Evolutionary conservation across 768 basidiomycete genomes (phyloP), one percentile per base, ranked within the genome.

Genomic region (Macrolepiota albuminosa): DNA sequence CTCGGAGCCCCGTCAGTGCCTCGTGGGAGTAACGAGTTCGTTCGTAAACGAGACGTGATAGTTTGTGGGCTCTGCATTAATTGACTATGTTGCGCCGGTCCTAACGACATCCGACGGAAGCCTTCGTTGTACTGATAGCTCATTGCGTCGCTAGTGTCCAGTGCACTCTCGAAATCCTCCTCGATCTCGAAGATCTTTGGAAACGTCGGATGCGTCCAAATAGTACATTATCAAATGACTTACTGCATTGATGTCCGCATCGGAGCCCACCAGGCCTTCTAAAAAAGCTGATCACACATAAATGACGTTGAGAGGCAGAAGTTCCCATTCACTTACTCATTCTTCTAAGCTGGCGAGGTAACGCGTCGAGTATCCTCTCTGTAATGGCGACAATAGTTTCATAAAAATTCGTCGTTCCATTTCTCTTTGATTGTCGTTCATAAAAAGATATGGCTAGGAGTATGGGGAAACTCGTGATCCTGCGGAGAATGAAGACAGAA

Each of bases 401-500:
- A 61, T 84, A 83, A 64, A 95, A 84, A 26, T 81, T 84, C 2
- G 78, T 74, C 0, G 89, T 82, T 1, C 84, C 85, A 4, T 79
- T 81, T 24, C 74, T 78, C 72, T 91, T 91, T 2, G 88, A 82
- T 69, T 94, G 89, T 16, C 95, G 83, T 72, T 96, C 95, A 68
- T 95, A 96, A 56, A 88, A 75, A 2, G 93, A 88, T 54, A 97
- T 93, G 18, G 77, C 61, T 42, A 97, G 72, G 40, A 98, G 76
- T 16, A 95, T 82, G 0, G 95, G 95, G 66, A 96, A 90, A 64
- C 88, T 93, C 5, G 93, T 93, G 26, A 84, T 63, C 69, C 91
- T 91, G 64, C 3, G 33, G 45, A 40, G 7, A 47, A 54, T 36
- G 10, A 58, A 13, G 56, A 51, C 47, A 55, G 56, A 48, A 42